These are phyloP conservation scores for Monilinia aucupariae DNA, from an alignment of 2,329 filamentous ascomycete species.

Conservation along the genomic window DNA sequence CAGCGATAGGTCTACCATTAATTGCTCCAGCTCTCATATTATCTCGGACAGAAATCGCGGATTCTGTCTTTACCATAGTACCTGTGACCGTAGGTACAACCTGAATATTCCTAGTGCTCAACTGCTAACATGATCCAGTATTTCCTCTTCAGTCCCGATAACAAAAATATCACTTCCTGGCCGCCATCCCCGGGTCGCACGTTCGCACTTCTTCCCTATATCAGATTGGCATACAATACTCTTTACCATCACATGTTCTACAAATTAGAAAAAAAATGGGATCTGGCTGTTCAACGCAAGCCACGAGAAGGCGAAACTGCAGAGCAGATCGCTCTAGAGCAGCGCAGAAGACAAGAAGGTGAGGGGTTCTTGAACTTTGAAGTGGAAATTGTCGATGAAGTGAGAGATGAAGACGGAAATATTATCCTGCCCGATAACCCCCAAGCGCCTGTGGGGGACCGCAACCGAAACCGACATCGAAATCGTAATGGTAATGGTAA, in stretches of 20 bases:
- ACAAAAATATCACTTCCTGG: slow-evolving; percentile 28
- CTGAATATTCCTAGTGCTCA: neutral
- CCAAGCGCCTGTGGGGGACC: neutral
- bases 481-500: neutral
- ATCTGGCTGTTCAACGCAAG: slow-evolving; percentile 32
- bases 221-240: slow-evolving; percentile 57
- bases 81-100: slow-evolving; percentile 34
- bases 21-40: slow-evolving; percentile 64
- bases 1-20: slow-evolving; percentile 53
- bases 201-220: slow-evolving; percentile 60
- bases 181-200: slow-evolving; percentile 60
- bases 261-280: slow-evolving; percentile 33
- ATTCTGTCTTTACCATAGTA: slow-evolving; percentile 38
- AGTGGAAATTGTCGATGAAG: slow-evolving; percentile 23
- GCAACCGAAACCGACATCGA: neutral
- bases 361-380: slow-evolving; percentile 30
- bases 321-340: slow-evolving; percentile 35
- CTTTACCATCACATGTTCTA: slow-evolving; percentile 43
- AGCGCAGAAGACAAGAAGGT: slow-evolving; percentile 33
- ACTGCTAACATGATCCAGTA: slow-evolving; percentile 27
- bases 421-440: neutral
- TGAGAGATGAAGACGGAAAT: slow-evolving; percentile 13
- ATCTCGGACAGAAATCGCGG: slow-evolving; percentile 59
- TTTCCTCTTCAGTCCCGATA: slow-evolving; percentile 25
- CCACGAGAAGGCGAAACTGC: slow-evolving; percentile 35